A percentile compares a stretch with the other conserved stretches of the same genome.
phyloP scores from a whole-genome alignment of 306 rosid genomes.

The Begonia fuchsioides region DNA sequence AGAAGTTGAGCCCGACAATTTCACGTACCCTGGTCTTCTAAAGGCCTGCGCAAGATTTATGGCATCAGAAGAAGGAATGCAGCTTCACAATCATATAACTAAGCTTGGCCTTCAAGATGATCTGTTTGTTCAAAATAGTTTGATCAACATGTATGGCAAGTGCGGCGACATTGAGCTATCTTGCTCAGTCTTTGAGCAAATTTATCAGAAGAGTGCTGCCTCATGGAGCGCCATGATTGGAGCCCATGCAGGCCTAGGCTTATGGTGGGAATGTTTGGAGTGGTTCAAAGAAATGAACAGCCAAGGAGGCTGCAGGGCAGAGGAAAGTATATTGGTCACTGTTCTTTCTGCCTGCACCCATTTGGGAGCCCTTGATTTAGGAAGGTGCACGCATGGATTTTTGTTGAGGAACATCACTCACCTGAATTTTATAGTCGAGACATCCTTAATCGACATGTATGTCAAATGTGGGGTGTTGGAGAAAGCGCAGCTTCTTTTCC shows the following conservation, averaged over 20 bases:
- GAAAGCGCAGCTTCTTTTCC: slow-evolving; percentile 37
- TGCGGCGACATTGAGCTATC: slow-evolving; percentile 27
- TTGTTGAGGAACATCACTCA: slow-evolving; percentile 50
- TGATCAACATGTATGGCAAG: slow-evolving; percentile 74
- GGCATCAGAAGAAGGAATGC: slow-evolving; percentile 39
- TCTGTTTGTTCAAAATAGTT: slow-evolving; percentile 59
- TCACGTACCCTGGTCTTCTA: slow-evolving; percentile 53
- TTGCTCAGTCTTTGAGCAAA: slow-evolving; percentile 29
- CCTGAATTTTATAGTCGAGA: slow-evolving; percentile 61
- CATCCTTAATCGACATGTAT: slow-evolving; percentile 74
- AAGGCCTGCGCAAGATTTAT: slow-evolving; percentile 53
- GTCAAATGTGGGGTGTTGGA: slow-evolving; percentile 64
- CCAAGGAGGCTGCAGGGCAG: slow-evolving; percentile 49
- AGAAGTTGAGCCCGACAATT: slow-evolving; percentile 55
- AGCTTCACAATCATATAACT: slow-evolving; percentile 46
- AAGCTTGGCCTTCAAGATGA: slow-evolving; percentile 56
- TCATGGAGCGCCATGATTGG: slow-evolving; percentile 83
- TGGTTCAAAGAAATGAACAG: slow-evolving; percentile 51
- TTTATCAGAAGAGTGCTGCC: slow-evolving; percentile 47
- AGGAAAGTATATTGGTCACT: slow-evolving; percentile 64
- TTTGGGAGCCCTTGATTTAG: slow-evolving; percentile 56
- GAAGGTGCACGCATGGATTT: slow-evolving; percentile 56
- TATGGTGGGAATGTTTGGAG: slow-evolving; percentile 61
- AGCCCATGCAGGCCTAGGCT: slow-evolving; percentile 45
- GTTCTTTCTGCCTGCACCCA: slow-evolving; percentile 74